Percentiles rank a stretch among this genome's conserved stretches.
Conservation (phyloP, 2,329 filamentous ascomycete genomes). For the Ceratocystis destructans region DNA sequence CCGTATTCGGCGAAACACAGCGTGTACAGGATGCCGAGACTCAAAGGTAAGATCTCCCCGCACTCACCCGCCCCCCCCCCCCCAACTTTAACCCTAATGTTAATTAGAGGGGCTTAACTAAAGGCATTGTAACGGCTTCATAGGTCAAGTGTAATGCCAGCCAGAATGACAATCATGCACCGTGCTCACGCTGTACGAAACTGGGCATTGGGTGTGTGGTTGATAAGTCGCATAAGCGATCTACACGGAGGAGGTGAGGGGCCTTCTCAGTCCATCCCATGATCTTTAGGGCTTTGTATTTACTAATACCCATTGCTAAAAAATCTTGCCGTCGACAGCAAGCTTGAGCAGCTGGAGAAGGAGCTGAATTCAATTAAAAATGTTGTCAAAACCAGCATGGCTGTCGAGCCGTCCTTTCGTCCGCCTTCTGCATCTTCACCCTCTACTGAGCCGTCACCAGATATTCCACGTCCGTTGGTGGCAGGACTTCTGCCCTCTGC, state of each 20-base stretch:
- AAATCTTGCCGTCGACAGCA: slow-evolving; percentile 27
- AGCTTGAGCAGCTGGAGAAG: slow-evolving; percentile 41
- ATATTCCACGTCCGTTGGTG: neutral
- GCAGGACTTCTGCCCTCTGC: neutral
- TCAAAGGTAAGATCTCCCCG: slow-evolving; percentile 17
- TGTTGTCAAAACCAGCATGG: slow-evolving; percentile 29
- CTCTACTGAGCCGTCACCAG: neutral
- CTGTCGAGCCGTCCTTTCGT: slow-evolving; percentile 1
- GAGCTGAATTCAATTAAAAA: slow-evolving; percentile 43
- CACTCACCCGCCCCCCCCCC: neutral
- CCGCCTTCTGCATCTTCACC: neutral
- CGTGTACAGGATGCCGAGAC: slow-evolving; percentile 26
- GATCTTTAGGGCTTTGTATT: neutral
- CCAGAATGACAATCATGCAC: slow-evolving; percentile 26
- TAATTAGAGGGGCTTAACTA: neutral
- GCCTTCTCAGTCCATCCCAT: neutral
- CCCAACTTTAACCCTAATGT: neutral
- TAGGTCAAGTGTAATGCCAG: slow-evolving; percentile 35
- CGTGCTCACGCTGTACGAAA: slow-evolving; percentile 35
- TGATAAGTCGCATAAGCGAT: slow-evolving; percentile 35
- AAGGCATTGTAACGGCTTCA: neutral
- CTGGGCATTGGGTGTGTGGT: slow-evolving; percentile 32
- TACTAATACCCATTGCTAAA: neutral
- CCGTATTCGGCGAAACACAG: slow-evolving; percentile 25
- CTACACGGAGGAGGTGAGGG: slow-evolving; percentile 32